Conservation (phyloP, 2,329 filamentous ascomycete species). For the Penicillium freii region DNA sequence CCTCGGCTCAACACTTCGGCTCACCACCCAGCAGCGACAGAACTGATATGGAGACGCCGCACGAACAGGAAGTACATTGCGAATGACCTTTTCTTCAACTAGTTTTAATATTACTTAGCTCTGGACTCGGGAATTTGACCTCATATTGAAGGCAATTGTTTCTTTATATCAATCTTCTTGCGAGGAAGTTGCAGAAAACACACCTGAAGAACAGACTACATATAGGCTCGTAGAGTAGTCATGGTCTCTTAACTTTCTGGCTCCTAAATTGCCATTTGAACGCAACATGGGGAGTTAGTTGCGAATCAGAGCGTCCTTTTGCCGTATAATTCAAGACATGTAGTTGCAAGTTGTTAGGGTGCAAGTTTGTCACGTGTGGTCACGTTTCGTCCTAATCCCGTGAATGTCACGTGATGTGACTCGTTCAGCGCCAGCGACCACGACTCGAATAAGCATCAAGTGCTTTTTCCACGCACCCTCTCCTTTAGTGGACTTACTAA, state of each 20-base stretch:
- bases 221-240: no score
- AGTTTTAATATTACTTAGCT: neutral
- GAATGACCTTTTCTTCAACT: neutral
- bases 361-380: neutral
- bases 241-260: no score
- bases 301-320: no score
- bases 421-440: neutral
- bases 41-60: neutral
- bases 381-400: neutral
- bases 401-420: neutral
- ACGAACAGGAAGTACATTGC: accelerated
- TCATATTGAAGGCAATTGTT: neutral
- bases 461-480: neutral
- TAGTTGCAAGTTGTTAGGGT: conserved; percentile 7
- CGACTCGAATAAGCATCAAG: neutral
- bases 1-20: neutral
- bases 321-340: neutral
- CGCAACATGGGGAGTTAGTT: neutral
- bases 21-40: no score
- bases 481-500: neutral
- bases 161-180: neutral
- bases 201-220: neutral
- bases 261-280: neutral
- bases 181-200: neutral
- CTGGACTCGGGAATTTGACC: no score